These are phyloP conservation scores for Russula earlei DNA, from an alignment of 768 basidiomycete species.

Conservation along the genomic window DNA sequence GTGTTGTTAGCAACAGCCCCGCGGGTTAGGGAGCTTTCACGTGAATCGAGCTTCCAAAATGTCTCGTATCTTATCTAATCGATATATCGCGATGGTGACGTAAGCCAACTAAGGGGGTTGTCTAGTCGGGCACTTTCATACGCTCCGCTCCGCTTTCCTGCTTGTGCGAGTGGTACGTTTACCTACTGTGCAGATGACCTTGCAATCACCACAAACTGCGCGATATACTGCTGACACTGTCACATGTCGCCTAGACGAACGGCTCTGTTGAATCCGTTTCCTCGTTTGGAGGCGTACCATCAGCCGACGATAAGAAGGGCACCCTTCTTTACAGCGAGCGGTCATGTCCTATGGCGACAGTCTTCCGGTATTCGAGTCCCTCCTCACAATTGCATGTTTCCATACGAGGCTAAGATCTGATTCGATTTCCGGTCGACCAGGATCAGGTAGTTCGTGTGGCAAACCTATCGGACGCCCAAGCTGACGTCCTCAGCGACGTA, in stretches of 20 bases:
- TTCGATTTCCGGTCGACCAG: conserved; percentile 1
- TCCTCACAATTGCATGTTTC: background rate
- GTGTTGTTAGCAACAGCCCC: no score
- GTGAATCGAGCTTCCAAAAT: no score
- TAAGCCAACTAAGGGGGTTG: no score
- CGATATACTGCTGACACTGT: conserved; percentile 5
- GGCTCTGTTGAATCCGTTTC: background rate
- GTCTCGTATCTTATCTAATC: no score
- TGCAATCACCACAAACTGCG: background rate
- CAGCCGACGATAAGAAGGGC: background rate
- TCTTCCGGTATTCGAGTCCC: conserved; percentile 15
- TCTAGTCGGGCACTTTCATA: no score
- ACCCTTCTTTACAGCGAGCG: background rate
- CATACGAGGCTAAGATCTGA: background rate
- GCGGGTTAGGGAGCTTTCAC: no score
- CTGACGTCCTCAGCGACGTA: conserved; percentile 14
- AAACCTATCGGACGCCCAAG: conserved; percentile 19
- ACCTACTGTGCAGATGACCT: background rate
- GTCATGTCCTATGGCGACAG: conserved; percentile 20
- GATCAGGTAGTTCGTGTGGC: conserved; percentile 21
- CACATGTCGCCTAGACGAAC: background rate
- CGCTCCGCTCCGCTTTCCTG: no score
- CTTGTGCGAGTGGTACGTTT: background rate
- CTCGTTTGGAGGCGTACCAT: background rate
- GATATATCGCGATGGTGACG: no score